Evolutionary conservation across 1,284 basidiomycete genomes (phyloP), one percentile per base, ranked within the genome.

Genomic region (Polyporus tsugae): DNA sequence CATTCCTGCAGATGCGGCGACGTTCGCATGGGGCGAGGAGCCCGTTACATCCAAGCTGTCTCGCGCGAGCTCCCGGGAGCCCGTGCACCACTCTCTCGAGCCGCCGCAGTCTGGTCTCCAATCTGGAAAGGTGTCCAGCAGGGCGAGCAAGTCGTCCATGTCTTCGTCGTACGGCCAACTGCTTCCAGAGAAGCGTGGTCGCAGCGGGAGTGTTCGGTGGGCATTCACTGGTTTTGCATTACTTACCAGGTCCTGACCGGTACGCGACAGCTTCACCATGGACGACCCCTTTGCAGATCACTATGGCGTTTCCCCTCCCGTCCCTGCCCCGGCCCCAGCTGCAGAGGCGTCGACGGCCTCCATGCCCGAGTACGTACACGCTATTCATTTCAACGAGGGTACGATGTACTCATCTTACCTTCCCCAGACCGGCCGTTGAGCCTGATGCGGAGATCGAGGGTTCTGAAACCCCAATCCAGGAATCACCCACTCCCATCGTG

Each of bases 211-310:
- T 52, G 75, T 77, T 49, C 80, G 81, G 82, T 80, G 68, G 44
- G 80, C 73, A 7, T 59, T 39, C 15, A n/a, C 1, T 22, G 9
- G 52, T 9, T 38, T 38, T 64, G 11, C 72, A 9, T 17, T 7
- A 22, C 2, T 7, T 10, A 38, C 63, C 11, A 33, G 11, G n/a
- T 57, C 4, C 66, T 60, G 36, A 52, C 67, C 6, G 63, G 1
- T 9, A 6, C 9, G 80, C 78, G 3, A 63, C 77, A 55, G 77
- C 77, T 76, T 80, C 29, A 67, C 80, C 81, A 0, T 84, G 70
- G 79, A 76, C 7, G 83, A 86, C 72, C 83, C 84, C 0, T 78
- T 78, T 63, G 78, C 75, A 4, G 77, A 79, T 62, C 75, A 66
- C 22, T 66, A 58, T 55, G 65, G 53, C 17, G 9, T 65, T 25